Base-by-base conservation (phyloP, 768 basidiomycete genomes). In the Tephrocybe sp. region DNA sequence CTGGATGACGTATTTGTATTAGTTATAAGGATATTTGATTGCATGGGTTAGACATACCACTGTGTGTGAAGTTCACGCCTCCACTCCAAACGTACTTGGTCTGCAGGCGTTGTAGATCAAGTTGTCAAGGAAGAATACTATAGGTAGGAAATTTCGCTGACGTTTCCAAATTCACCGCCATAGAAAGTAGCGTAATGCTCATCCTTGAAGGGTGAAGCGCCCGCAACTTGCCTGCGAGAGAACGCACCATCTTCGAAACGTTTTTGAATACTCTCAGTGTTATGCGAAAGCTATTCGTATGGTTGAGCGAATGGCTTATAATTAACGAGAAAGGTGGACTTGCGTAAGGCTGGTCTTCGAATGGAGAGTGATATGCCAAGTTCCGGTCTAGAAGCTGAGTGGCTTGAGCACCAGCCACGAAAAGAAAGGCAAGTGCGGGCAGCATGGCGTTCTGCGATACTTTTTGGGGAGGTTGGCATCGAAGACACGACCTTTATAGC, bases 131-230 rank as follows among this genome's bases (percentile, higher is more conserved):
- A n/a, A 21, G 15, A 4, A 15, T 32, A 11, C 17, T 21, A 14
- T 10, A 2, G 11, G 23, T 11, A 11, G 28, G 6, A 11, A 30
- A 11, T 30, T 30, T 30, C 24, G 32, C 44, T 25, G 40, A 39
- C 53, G 25, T 54, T 54, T 14, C 53, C 48, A 21, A 54, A 54
- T 24, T 54, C 44, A 8, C 36, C 48, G 17, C 48, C 53, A 12
- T 23, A 54, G 10, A 54, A 54, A 17, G 53, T 54, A 8, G 39
- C 43, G 24, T 54, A 54, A 25, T 54, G 53, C 23, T 54, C 48
- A 39, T 54, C 53, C 28, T 34, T 50, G 38, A 50, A 54, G n/a
- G 34, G 30, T 1, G 53, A 20, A 18, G 48, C 53, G 15, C 50
- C 53, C 26, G 43, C 18, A 8, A 49, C 37, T 36, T 54, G 53